phyloP scores from a whole-genome alignment of 75 land plant species.

The Selaginella tamariscina region DNA sequence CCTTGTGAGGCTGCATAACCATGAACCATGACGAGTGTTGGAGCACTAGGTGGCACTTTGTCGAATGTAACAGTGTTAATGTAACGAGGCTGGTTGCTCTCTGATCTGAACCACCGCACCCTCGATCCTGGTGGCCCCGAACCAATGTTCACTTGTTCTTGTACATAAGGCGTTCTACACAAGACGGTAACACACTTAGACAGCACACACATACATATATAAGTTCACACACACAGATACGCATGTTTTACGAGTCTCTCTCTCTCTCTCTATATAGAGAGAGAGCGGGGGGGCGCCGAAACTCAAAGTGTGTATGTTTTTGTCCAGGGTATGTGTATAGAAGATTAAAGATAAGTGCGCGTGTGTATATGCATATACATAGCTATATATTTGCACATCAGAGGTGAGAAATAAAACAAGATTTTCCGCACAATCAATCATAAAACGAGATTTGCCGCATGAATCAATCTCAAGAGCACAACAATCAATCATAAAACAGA shows the following conservation, averaged over 20 bases:
- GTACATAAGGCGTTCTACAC: slow-evolving; percentile 64
- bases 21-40: slow-evolving; percentile 94
- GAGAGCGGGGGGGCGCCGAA: no score
- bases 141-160: slow-evolving; percentile 86
- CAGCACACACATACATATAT: background rate
- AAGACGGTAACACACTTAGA: background rate
- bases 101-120: slow-evolving; percentile 77
- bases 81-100: slow-evolving; percentile 66
- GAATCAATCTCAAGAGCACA: background rate
- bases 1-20: slow-evolving; percentile 97
- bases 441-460: background rate
- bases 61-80: slow-evolving; percentile 89
- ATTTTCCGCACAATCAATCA: no score
- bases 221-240: background rate
- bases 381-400: no score
- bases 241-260: slow-evolving; percentile 5
- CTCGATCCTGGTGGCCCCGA: slow-evolving; percentile 82
- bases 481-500: background rate
- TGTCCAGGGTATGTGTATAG: background rate
- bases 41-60: slow-evolving; percentile 25
- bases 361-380: no score
- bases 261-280: no score
- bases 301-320: no score
- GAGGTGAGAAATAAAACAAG: no score
- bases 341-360: background rate